These are phyloP conservation scores for Acer yangbiense DNA, from an alignment of 345 rosid genomes.

Conservation along the genomic window DNA sequence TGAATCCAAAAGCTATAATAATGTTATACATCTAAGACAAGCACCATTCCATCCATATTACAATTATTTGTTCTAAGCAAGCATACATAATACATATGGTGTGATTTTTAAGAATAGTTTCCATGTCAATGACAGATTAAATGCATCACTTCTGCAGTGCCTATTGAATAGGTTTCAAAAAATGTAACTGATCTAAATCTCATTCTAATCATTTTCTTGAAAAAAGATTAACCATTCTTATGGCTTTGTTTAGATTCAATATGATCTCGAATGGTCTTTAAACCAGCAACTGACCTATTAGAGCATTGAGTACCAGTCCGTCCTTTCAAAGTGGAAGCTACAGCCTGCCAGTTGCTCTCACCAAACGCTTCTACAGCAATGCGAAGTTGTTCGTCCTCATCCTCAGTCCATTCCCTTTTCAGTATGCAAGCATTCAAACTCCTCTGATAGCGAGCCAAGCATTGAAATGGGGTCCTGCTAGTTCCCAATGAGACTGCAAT, in stretches of 20 bases:
- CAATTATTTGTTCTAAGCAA: neutral
- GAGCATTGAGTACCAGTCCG: slow-evolving; percentile 92
- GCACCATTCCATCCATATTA: neutral
- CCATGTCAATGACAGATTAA: neutral
- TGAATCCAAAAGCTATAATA: neutral
- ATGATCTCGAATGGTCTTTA: neutral
- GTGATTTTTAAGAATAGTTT: neutral
- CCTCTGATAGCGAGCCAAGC: slow-evolving; percentile 83
- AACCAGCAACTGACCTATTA: slow-evolving; percentile 62
- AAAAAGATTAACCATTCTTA: neutral
- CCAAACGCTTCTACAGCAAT: slow-evolving; percentile 70
- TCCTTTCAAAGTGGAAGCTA: slow-evolving; percentile 69
- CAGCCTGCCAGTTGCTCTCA: slow-evolving; percentile 81
- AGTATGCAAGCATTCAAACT: slow-evolving; percentile 72
- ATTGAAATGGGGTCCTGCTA: slow-evolving; percentile 86
- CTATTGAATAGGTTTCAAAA: neutral
- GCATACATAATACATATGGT: neutral
- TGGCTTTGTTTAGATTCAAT: neutral
- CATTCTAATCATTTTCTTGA: slow-evolving; percentile 6
- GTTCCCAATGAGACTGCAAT: slow-evolving; percentile 68
- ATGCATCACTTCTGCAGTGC: neutral
- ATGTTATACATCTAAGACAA: neutral
- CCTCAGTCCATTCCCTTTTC: slow-evolving; percentile 77
- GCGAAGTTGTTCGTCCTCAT: slow-evolving; percentile 84
- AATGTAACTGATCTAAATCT: neutral